phyloP scores from a whole-genome alignment of 169 alveolate genomes.

The Babesia ovata region DNA sequence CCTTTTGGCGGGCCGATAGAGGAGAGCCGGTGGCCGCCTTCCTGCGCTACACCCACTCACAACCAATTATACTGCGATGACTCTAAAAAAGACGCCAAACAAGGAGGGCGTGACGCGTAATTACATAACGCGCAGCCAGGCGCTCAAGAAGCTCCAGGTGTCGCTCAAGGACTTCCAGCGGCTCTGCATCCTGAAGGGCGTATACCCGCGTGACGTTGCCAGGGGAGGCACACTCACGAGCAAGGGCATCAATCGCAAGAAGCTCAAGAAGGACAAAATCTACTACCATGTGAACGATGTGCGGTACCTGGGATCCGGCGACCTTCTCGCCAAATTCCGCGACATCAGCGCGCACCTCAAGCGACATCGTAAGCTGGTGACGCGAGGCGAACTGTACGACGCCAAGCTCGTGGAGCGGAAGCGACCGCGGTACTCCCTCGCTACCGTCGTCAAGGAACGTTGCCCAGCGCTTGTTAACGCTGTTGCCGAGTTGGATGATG shows the following conservation, averaged over 20 bases:
- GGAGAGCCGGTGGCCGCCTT: too few relatives aligned
- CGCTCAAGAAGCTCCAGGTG: constrained; percentile 64
- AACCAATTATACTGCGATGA: constrained; percentile 27
- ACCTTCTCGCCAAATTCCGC: constrained; percentile 84
- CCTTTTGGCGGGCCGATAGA: too few relatives aligned
- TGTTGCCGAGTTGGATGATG: constrained; percentile 96
- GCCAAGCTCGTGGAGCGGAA: constrained; percentile 85
- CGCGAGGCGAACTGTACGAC: constrained; percentile 81
- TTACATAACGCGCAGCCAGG: constrained; percentile 69
- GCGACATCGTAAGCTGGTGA: constrained; percentile 87
- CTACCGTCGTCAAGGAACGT: constrained; percentile 94
- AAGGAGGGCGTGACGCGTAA: constrained; percentile 66
- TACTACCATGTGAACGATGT: constrained; percentile 95
- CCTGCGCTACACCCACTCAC: neutral
- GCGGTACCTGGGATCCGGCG: constrained; percentile 85
- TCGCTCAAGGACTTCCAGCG: constrained; percentile 91
- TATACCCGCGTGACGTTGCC: constrained; percentile 98
- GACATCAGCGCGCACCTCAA: constrained; percentile 89
- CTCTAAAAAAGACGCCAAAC: constrained; percentile 64
- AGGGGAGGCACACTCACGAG: constrained; percentile 85
- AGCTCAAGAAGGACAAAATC: constrained; percentile 84
- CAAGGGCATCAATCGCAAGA: constrained; percentile 80
- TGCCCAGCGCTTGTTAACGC: constrained; percentile 97
- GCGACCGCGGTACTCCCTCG: constrained; percentile 90
- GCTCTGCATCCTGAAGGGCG: constrained; percentile 97